A percentile compares a stretch with the other conserved stretches of the same genome.
phyloP scores from a whole-genome alignment of 2,329 filamentous ascomycete genomes.

The Triangularia setosa region DNA sequence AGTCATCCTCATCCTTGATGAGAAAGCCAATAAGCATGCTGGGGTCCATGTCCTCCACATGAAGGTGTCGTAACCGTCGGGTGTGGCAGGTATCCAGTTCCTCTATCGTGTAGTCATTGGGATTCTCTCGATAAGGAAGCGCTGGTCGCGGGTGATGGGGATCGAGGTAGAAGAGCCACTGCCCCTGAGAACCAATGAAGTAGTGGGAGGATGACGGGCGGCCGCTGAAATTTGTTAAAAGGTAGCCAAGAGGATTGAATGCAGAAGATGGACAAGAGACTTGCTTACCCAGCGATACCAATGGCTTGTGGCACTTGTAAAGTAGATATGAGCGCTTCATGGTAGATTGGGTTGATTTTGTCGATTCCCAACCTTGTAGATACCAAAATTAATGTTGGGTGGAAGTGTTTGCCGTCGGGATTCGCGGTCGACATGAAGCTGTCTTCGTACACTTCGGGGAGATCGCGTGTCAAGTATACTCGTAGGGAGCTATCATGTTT shows the following conservation, averaged over 20 bases:
- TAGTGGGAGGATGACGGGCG: conserved; percentile 81
- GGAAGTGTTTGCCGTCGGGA: conserved; percentile 61
- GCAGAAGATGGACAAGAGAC: background rate
- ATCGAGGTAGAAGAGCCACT: conserved; percentile 88
- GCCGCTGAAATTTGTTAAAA: conserved; percentile 52
- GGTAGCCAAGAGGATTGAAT: background rate
- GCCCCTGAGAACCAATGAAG: conserved; percentile 59
- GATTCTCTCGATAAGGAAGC: conserved; percentile 59
- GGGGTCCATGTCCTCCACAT: conserved; percentile 91
- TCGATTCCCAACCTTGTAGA: conserved; percentile 89
- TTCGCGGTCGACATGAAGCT: conserved; percentile 75
- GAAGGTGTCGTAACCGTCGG: conserved; percentile 72
- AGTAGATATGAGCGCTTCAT: conserved; percentile 82
- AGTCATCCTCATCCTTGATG: conserved; percentile 77
- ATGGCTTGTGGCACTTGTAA: conserved; percentile 90
- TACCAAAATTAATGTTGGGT: conserved; percentile 83
- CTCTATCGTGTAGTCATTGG: conserved; percentile 59
- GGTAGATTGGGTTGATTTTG: conserved; percentile 90
- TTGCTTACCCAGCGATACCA: conserved; percentile 81
- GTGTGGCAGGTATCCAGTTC: conserved; percentile 86
- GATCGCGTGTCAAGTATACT: conserved; percentile 87
- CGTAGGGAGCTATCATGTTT: conserved; percentile 61
- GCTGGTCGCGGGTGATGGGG: conserved; percentile 81
- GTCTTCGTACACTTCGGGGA: conserved; percentile 90
- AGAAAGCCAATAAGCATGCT: conserved; percentile 97